Percentiles rank a stretch among this genome's conserved stretches.
Conservation (phyloP, 106 monocot genomes). For the Dioscorea dumetorum region DNA sequence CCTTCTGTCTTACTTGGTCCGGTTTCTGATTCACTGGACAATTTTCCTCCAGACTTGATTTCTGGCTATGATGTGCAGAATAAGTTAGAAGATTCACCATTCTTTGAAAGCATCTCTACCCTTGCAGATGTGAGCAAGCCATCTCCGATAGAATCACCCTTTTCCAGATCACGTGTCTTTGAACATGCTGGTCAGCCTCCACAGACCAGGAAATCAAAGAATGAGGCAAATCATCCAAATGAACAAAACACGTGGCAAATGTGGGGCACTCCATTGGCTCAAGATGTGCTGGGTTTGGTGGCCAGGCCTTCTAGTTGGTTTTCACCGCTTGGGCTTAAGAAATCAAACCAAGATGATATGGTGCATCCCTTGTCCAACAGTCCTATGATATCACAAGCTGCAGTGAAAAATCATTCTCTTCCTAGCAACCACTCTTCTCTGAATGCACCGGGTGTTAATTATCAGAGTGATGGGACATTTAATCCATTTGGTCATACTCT, state of each 20-base stretch:
- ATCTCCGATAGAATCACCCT: constrained; percentile 81
- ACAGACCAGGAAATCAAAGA: constrained; percentile 13
- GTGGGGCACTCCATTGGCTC: constrained; percentile 68
- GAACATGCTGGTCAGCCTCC: constrained; percentile 21
- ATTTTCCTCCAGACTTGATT: constrained; percentile 51
- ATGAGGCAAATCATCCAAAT: constrained; percentile 29
- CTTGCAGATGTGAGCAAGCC: constrained; percentile 40
- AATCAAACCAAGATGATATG: constrained; percentile 26
- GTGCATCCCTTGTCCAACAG: constrained; percentile 15
- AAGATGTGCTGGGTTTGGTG: constrained; percentile 51
- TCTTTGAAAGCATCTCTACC: constrained; percentile 23
- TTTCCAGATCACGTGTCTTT: constrained; percentile 34
- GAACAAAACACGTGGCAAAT: constrained; percentile 72
- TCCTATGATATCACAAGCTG: constrained; percentile 16
- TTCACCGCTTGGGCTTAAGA: constrained; percentile 26
- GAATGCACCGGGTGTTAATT: constrained; percentile 9
- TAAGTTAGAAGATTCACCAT: constrained; percentile 20
- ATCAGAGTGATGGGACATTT: constrained; percentile 27
- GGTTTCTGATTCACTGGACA: constrained; percentile 64
- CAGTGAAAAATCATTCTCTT: constrained; percentile 19
- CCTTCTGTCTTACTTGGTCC: constrained; percentile 56
- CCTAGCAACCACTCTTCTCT: constrained; percentile 12
- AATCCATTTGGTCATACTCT: constrained; percentile 18
- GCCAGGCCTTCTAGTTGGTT: constrained; percentile 44
- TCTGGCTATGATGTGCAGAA: constrained; percentile 36